Base-by-base conservation (phyloP, 345 rosid species). In the Corchorus olitorius region DNA sequence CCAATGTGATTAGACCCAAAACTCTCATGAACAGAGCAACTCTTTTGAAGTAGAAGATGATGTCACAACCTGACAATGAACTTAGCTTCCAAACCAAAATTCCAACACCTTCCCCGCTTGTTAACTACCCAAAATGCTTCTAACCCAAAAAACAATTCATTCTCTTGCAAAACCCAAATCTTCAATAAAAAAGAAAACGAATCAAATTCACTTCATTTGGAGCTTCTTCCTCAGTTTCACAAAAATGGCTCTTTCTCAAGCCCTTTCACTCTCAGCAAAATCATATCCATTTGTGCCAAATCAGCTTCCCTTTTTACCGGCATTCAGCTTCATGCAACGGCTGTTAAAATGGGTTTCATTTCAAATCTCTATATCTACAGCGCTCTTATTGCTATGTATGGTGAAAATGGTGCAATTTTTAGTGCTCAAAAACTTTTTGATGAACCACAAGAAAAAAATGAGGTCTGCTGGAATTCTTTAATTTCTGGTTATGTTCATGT, bases 371-470 rank as follows among this genome's bases (percentile, higher is more conserved):
- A 53, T 16, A 16, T 53, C 16, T 17, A 4, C 6, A 4, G 56
- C 56, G 56, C 8, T 16, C 56, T 53, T 53, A 53, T 53, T 16
- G 19, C 4, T 16, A 53, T 53, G 56, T 53, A 53, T 16, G 56
- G 56, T 53, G 6, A 53, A 53, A 53, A 53, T 2, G 20, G 56
- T 53, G 56, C 5, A 14, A 53, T 53, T 0, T 16, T 53, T 17
- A 16, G 56, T 16, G 54, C n/a, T 50, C 17, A 53, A 53, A 53
- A 53, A 16, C 56, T 82, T 72, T 84, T 84, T 52, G 79, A 84
- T 37, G 83, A 79, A 74, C 73, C 77, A 80, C 78, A 62, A 22
- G 33, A 76, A 2, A 75, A 80, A 74, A 82, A 83, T 27, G 78
- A 22, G 6, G 86, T 84, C 2, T 16, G 56, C 6, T 53, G 19